Base-by-base conservation (phyloP, 495 filamentous ascomycete species). In the Tuber borchii region DNA sequence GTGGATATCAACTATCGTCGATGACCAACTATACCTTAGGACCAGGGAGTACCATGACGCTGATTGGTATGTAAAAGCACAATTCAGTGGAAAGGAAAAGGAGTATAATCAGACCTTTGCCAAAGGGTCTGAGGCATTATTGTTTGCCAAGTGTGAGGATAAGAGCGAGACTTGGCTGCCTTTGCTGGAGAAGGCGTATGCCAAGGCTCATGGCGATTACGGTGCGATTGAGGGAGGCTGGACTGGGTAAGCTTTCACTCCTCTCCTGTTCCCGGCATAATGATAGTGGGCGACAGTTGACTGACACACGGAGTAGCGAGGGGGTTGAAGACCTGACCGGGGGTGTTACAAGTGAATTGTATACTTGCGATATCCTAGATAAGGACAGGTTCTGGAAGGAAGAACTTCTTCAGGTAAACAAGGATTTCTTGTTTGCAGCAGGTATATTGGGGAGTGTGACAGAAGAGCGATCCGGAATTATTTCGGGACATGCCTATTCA, bases 81-180 rank as follows among this genome's bases (percentile, higher is more conserved):
- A 40, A 40, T 40, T 40, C 39, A 40, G 39, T 40, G 39, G 39
- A 40, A 40, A 40, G 39, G 39, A 40, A 40, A 40, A 40, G 39
- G 39, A 40, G 39, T 40, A 40, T 40, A 40, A 40, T 6, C 39
- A 40, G 39, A 40, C 39, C 5, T 40, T 40, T 40, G 39, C 39
- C 39, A 40, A 40, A 40, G 39, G 39, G 39, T 40, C 39, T 40
- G 39, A 40, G 39, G 39, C 39, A 40, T 40, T 40, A 40, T 40
- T 40, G 39, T 40, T 40, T 40, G 39, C 39, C 39, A 40, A 40
- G 39, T 40, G 39, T 40, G 39, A 40, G 78, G 89, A 94, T 80
- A 87, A 89, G 39, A 94, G 96, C 81, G 95, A 98, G 85, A 98
- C 93, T 0, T 98, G 95, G 95, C 86, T 98, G 40, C 95, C 95